Base-by-base conservation (phyloP, 768 basidiomycete genomes). In the Suillus subluteus region DNA sequence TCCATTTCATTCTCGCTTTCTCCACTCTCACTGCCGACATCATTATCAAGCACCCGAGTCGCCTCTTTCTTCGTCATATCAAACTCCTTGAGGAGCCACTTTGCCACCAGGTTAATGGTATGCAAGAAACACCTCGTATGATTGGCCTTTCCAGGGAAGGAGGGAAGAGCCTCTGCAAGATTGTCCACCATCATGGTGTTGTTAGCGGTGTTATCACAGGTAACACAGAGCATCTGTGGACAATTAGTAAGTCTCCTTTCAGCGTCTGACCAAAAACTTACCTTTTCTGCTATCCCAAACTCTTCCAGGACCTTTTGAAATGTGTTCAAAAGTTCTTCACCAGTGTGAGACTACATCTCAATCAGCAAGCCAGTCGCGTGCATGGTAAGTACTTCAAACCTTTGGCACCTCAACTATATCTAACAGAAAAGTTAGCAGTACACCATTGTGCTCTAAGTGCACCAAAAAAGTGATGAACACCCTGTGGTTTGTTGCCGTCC, bases 121-220 rank as follows among this genome's bases (percentile, higher is more conserved):
- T 84, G 83, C 0, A 69, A 63, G 61, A 85, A 82, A 67, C 83
- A 85, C 0, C 73, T 63, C 0, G 72, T 74, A 1, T 70, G 77
- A 40, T 71, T 79, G 0, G 66, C 66, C 0, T 35, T 26, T 1
- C 78, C 78, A 2, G 63, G 55, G 44, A 79, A 81, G 1, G 12
- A 38, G 0, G 58, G 48, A 1, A 82, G 6, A 4, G 73, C 66
- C 0, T 70, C 44, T 21, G 30, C 30, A 2, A 79, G 67, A 41
- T 74, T 66, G 1, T 62, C 37, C 0, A 75, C 67, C 61, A 78
- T 66, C 0, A 68, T 72, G 62, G 75, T 55, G 48, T 78, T 79
- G 52, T 76, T 75, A 0, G 67, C 68, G 6, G 71, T 74, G 63
- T 75, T 78, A 48, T 76, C 71, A 11, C 66, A 66, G 9, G 70